Evolutionary conservation across 305 asterid species (phyloP).

Genomic region (Fraxinus albicans): DNA sequence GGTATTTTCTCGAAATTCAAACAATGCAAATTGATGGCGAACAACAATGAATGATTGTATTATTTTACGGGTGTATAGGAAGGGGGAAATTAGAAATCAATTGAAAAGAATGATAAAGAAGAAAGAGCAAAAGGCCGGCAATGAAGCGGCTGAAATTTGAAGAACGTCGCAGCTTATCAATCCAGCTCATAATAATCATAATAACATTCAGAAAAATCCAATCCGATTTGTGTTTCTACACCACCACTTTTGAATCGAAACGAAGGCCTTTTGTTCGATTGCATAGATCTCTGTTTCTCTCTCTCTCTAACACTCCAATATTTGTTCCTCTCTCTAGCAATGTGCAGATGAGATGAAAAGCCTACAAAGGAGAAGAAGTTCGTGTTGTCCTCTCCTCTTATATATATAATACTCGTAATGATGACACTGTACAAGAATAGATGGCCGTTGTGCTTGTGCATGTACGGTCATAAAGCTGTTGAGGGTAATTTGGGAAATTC

Average conservation of each 20-base stretch:
- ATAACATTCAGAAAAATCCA: conserved; percentile 32
- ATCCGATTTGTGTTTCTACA: conserved; percentile 5
- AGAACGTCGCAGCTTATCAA: conserved; percentile 67
- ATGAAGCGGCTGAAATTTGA: conserved; percentile 84
- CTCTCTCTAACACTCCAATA: background rate
- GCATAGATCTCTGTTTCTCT: conserved; percentile 51
- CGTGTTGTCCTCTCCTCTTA: background rate
- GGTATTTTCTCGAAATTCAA: conserved; percentile 11
- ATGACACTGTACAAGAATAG: background rate
- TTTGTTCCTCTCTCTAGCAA: conserved; percentile 1
- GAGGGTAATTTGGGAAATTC: conserved; percentile 27
- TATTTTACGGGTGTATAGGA: conserved; percentile 81
- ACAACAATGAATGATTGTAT: background rate
- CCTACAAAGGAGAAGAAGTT: background rate
- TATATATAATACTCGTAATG: background rate
- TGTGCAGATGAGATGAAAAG: background rate
- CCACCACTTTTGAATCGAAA: background rate
- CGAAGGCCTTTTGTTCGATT: conserved; percentile 48
- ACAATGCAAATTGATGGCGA: conserved; percentile 4
- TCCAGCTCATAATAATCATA: conserved; percentile 78
- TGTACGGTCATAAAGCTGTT: conserved; percentile 1
- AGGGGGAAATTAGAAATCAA: conserved; percentile 58
- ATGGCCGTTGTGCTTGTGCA: conserved; percentile 7
- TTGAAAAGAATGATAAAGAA: conserved; percentile 62
- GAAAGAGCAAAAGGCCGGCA: conserved; percentile 83